Evolutionary conservation across 306 rosid species (phyloP), one percentile per base, ranked within the genome.

Genomic region (Vigna radiata): DNA sequence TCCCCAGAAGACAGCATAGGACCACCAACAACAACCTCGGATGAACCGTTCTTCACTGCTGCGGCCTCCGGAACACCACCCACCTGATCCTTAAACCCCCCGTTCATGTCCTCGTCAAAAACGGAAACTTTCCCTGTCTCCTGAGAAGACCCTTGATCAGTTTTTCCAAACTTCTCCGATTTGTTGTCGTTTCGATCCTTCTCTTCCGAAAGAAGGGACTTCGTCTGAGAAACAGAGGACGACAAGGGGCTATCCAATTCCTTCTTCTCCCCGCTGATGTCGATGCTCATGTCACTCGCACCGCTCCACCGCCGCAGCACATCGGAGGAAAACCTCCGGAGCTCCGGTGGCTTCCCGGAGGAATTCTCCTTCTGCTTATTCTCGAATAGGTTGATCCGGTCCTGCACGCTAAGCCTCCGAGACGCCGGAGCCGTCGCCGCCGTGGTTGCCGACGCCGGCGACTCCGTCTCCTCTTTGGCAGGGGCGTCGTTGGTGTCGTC

Each of bases 321-420:
- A 4, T 96, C 98, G 2, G 99, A 91, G 7, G 98, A 89, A 39
- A 89, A 88, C 75, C 99, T 83, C 85, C 96, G 86, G 29, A 90
- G 84, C 75, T 92, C 98, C 25, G 63, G 83, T 41, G 97, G 82
- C 81, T 91, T 93, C 8, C 83, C 92, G 1, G 67, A 46, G 9
- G 86, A 79, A 77, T 10, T 88, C 79, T 92, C 97, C 84, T 91
- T 94, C 90, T 96, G 99, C 76, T 96, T 96, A 84, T 85, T 93
- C 87, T 96, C 99, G 15, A 96, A 96, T 21, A 96, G 91, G 84
- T 89, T 96, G 82, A 96, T 96, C 7, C 98, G 89, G 85, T 96
- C 99, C 86, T 92, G 99, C 25, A 96, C 99, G 48, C 97, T 91
- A 55, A 96, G 97, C 71, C 98, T 89, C 85, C 98, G 89, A 2